Base-by-base conservation (phyloP, 805 yeast species). In the Zygoascus biomembranicola region DNA sequence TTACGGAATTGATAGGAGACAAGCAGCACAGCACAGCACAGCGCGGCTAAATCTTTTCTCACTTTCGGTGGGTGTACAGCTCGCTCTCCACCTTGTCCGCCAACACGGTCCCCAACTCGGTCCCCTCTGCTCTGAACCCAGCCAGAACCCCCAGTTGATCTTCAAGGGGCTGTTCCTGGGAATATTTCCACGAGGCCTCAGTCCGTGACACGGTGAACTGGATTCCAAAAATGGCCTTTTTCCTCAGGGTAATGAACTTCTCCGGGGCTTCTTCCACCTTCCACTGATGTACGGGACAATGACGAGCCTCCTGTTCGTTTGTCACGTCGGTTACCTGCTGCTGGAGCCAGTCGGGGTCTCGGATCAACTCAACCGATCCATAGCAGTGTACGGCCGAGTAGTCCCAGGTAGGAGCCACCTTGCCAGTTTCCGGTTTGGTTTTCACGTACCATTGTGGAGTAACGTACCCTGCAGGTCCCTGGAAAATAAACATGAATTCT, bases 401-500 rank as follows among this genome's bases (percentile, higher is more conserved):
- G 63, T 79, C 82, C 87, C 86, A 83, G 1, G 87, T 82, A n/a
- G 87, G 86, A 14, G 81, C 87, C 44, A 73, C 74, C 61, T 81
- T 82, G 57, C 80, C 84, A 35, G 82, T 77, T 48, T 71, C 72
- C 46, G 73, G 67, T 67, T 83, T 82, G 19, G 74, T 70, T 8
- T 56, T 57, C 8, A 80, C 77, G 61, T 82, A 83, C 75, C 81
- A 82, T 13, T 74, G 64, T 1, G 88, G 86, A 20, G 81, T 66
- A 18, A 82, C 75, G 62, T 82, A 82, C 26, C 49, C 59, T 60
- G 78, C 72, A 2, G 62, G 67, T 5, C 80, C 71, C 63, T 76
- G 79, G 70, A 82, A 82, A 3, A 80, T 71, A 13, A 81, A 73
- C 55, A 78, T 66, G 11, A 75, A 76, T 8, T 76, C 71, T 6